Base-by-base conservation (phyloP, 306 rosid species). In the Purshia tridentata region DNA sequence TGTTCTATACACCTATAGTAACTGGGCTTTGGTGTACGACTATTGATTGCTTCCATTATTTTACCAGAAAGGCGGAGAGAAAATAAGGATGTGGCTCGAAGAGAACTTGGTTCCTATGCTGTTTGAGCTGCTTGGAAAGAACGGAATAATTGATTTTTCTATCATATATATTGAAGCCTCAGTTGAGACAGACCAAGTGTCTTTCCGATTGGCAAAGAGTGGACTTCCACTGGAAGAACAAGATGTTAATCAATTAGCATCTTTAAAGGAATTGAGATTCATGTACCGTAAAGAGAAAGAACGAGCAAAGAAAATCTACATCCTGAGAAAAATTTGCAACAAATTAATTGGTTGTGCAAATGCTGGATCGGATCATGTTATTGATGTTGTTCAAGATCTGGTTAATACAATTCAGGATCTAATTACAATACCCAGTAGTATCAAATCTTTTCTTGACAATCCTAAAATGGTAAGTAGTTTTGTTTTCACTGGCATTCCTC, bases 21-120 rank as follows among this genome's bases (percentile, higher is more conserved):
- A 41, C 40, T 18, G 50, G 5, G 50, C 49, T 46, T 40, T n/a
- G 50, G 19, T 18, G 39, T 22, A 53, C 20, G 12, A 39, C 11
- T 66, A n/a, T 53, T 41, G 74, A 70, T 54, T 70, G 40, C 19
- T 54, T 45, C 42, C 19, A 6, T 54, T 15, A 56, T 37, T 70
- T 57, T 42, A 55, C 18, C 75, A 71, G 75, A 71, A 14, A 44
- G 75, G 75, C 14, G 75, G 75, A 44, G 75, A 71, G 65, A 71
- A 29, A 71, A 56, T 71, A 55, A 56, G 75, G 66, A 71, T 71
- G 75, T 71, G 75, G 75, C 66, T 71, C 18, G 75, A 71, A 56
- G 55, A 71, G 55, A 71, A 71, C 54, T 44, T 71, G 66, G 75
- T 71, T 52, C 75, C 75, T 46, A 23, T 71, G 65, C 65, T 71